Conservation (phyloP, 768 basidiomycete species). For the Leccinum subgranulosum region DNA sequence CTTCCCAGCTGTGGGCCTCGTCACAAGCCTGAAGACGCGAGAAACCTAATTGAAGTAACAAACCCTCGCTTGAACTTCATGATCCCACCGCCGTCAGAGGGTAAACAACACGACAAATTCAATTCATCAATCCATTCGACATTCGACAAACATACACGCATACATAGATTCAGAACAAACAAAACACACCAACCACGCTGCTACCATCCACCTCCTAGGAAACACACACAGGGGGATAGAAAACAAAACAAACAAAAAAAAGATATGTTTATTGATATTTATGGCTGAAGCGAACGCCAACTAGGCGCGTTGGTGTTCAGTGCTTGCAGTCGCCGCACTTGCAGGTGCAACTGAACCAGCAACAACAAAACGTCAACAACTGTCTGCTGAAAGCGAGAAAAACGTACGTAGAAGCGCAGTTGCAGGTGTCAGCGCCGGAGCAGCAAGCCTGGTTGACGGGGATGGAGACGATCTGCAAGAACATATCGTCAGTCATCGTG, state of each 20-base stretch:
- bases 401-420: constrained; percentile 12
- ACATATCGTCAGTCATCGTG: background rate
- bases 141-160: background rate
- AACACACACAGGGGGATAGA: no score
- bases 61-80: no score
- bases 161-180: no score
- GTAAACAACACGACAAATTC: no score
- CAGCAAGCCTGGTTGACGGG: constrained; percentile 22
- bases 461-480: constrained; percentile 5
- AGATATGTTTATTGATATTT: background rate
- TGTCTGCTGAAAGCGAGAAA: background rate
- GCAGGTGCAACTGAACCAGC: constrained; percentile 14
- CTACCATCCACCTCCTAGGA: no score
- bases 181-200: no score
- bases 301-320: background rate
- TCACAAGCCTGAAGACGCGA: no score
- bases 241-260: background rate
- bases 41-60: no score
- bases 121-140: background rate
- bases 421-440: constrained; percentile 3
- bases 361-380: background rate
- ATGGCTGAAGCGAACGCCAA: background rate
- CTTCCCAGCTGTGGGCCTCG: no score
- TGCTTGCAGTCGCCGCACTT: constrained; percentile 21
- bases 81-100: no score